A percentile compares a stretch with the other conserved stretches of the same genome.
Conservation (phyloP, 306 rosid species). For the Malus asiatica region DNA sequence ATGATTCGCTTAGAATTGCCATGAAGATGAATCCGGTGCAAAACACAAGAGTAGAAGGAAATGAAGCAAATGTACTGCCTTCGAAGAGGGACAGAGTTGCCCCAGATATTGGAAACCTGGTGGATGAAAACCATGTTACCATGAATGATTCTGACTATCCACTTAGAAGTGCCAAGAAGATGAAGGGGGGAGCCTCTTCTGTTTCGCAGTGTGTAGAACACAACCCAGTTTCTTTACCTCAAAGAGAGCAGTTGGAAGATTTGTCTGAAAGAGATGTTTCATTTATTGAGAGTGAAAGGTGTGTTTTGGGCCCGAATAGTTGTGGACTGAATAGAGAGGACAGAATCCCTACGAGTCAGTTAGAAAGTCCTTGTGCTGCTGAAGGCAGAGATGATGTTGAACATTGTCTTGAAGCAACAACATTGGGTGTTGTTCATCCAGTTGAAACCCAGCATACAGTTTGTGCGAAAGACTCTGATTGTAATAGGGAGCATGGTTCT, state of each 20-base stretch:
- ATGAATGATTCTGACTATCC: slow-evolving; percentile 18
- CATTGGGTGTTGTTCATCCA: slow-evolving; percentile 5
- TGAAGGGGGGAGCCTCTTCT: slow-evolving; percentile 23
- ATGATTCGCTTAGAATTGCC: slow-evolving; percentile 17
- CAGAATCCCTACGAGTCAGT: slow-evolving; percentile 13
- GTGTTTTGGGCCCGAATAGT: slow-evolving; percentile 20
- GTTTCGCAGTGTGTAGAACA: slow-evolving; percentile 17
- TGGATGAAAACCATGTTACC: slow-evolving; percentile 14
- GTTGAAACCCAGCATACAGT: not conserved
- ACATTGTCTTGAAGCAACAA: slow-evolving; percentile 21
- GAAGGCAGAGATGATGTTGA: slow-evolving; percentile 11
- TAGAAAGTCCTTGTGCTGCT: slow-evolving; percentile 14
- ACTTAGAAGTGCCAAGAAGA: slow-evolving; percentile 34
- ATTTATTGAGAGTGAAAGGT: slow-evolving; percentile 11
- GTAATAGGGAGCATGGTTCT: slow-evolving; percentile 20
- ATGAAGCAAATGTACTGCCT: slow-evolving; percentile 11
- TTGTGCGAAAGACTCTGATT: slow-evolving; percentile 1
- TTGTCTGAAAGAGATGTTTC: slow-evolving; percentile 10
- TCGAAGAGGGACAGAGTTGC: slow-evolving; percentile 34
- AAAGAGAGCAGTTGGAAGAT: slow-evolving; percentile 18
- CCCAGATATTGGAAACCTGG: slow-evolving; percentile 18
- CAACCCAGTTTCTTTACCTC: slow-evolving; percentile 23
- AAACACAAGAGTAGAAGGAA: slow-evolving; percentile 9
- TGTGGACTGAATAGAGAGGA: slow-evolving; percentile 9
- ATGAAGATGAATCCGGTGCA: slow-evolving; percentile 32